phyloP scores from a whole-genome alignment of 2,329 filamentous ascomycete genomes.

The Torrubiella hemipterigena region DNA sequence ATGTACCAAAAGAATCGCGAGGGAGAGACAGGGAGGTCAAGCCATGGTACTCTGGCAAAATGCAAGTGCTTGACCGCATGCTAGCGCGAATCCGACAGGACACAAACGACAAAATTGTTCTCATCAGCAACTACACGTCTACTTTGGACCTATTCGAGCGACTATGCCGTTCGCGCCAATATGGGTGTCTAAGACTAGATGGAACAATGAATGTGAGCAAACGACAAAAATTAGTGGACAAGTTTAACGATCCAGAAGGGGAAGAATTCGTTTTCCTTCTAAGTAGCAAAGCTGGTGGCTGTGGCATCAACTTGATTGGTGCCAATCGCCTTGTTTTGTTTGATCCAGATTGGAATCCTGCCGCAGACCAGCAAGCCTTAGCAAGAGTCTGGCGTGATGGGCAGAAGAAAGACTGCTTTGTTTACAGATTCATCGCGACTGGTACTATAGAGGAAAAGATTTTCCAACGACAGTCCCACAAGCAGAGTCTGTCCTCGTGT shows the following conservation, averaged over 20 bases:
- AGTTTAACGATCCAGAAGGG: constrained; percentile 88
- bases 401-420: constrained; percentile 98
- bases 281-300: constrained; percentile 92
- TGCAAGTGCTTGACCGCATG: constrained; percentile 97
- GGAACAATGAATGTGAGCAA: constrained; percentile 98
- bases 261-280: constrained; percentile 91
- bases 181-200: constrained; percentile 81
- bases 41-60: constrained; percentile 94
- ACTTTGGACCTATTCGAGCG: constrained; percentile 91
- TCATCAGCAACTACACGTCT: constrained; percentile 97
- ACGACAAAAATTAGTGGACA: constrained; percentile 91
- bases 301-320: constrained; percentile 89
- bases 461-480: constrained; percentile 96
- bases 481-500: constrained; percentile 90
- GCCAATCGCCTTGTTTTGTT: constrained; percentile 92
- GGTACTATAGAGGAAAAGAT: constrained; percentile 99
- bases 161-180: constrained; percentile 72
- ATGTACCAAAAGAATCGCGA: constrained; percentile 73
- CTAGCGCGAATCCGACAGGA: constrained; percentile 88
- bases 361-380: constrained; percentile 91
- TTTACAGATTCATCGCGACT: constrained; percentile 98
- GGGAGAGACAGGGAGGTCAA: constrained; percentile 88
- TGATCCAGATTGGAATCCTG: constrained; percentile 96
- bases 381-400: constrained; percentile 98
- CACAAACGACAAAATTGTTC: constrained; percentile 97